Percentiles rank a stretch among this genome's conserved stretches.
These are phyloP conservation scores for Trametes cubensis DNA, from an alignment of 768 basidiomycete species.

Conservation along the genomic window DNA sequence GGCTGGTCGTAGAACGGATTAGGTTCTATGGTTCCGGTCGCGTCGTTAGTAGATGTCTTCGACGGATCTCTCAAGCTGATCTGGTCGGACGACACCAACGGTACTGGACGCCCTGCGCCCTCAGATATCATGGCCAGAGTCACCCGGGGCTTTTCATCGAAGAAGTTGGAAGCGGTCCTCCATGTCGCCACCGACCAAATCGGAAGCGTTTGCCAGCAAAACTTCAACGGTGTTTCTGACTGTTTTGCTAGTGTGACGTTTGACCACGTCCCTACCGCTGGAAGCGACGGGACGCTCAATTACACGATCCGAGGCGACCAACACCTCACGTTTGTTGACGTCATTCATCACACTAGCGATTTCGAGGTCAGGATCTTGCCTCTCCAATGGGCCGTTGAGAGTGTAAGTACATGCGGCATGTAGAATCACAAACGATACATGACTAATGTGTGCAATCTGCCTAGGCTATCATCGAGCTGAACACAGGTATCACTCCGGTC, in stretches of 20 bases:
- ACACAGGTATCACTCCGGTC: constrained; percentile 54
- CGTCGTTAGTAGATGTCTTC: constrained; percentile 49
- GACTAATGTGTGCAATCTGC: not conserved
- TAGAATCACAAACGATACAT: not conserved
- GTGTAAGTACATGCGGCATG: constrained; percentile 43
- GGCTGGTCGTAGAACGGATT: constrained; percentile 54
- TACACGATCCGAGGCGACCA: constrained; percentile 74
- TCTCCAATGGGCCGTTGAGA: constrained; percentile 76
- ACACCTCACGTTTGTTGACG: constrained; percentile 65
- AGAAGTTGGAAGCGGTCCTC: constrained; percentile 52
- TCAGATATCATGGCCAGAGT: constrained; percentile 65
- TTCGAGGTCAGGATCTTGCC: constrained; percentile 70
- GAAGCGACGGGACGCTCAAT: constrained; percentile 40
- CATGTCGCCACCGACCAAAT: constrained; percentile 53
- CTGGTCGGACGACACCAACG: constrained; percentile 71
- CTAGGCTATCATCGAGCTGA: constrained; percentile 72
- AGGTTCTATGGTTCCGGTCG: constrained; percentile 55
- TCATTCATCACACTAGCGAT: constrained; percentile 63
- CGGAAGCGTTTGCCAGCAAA: constrained; percentile 62
- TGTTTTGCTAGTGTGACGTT: constrained; percentile 73
- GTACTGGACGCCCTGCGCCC: constrained; percentile 49
- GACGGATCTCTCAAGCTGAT: constrained; percentile 55
- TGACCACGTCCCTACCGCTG: constrained; percentile 49
- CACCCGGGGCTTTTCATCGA: constrained; percentile 50
- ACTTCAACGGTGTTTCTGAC: constrained; percentile 67